phyloP scores from a whole-genome alignment of 768 basidiomycete species.

The Phlebiopsis flavidoalba region DNA sequence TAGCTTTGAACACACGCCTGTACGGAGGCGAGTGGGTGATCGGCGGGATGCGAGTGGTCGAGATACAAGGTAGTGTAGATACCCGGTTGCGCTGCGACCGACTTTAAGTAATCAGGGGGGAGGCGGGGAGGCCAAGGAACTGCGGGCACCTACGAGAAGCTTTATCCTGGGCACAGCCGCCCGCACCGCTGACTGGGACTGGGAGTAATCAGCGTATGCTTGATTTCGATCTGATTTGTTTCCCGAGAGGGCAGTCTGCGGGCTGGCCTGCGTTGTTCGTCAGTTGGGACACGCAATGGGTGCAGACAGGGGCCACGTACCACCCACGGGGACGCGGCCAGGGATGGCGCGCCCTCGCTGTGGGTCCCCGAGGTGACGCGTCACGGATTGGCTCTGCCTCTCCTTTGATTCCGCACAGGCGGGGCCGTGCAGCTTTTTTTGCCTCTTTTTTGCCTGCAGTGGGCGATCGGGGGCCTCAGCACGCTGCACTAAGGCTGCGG shows the following conservation, averaged over 20 bases:
- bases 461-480: not conserved
- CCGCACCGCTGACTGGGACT: not conserved
- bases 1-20: not conserved
- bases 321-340: not conserved
- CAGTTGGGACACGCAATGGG: not conserved
- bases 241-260: not conserved
- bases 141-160: not conserved
- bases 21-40: not conserved
- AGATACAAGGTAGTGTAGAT: not conserved
- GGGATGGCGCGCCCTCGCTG: not conserved
- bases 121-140: not conserved
- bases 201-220: not conserved
- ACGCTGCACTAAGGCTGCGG: not conserved
- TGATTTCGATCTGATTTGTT: not conserved
- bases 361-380: not conserved
- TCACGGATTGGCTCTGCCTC: not conserved
- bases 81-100: not conserved
- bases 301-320: not conserved
- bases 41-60: not conserved
- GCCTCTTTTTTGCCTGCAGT: not conserved
- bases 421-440: not conserved
- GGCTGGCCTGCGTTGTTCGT: not conserved
- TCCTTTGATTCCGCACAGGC: not conserved
- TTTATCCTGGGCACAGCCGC: not conserved
- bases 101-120: not conserved